Conservation (phyloP, 78 protist species). For the Cyanophora paradoxa region DNA sequence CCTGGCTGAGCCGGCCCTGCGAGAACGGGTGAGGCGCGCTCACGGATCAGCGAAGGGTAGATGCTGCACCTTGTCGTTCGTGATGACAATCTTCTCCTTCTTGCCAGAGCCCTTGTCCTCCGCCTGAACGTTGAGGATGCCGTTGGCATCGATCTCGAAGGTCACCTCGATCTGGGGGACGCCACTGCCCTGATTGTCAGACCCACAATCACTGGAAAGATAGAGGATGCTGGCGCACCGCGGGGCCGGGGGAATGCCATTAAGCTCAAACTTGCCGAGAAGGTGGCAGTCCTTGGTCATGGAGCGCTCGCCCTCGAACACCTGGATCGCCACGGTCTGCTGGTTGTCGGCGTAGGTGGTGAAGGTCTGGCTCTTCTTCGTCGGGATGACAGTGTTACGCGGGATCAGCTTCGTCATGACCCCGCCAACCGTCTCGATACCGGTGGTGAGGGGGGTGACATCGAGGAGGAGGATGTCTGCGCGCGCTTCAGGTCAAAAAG, state of each 20-base stretch:
- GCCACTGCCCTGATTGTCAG: not conserved
- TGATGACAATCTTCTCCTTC: constrained; percentile 81
- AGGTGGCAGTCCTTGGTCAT: constrained; percentile 86
- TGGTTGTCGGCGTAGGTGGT: constrained; percentile 94
- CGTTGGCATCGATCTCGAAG: constrained; percentile 86
- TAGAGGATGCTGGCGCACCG: constrained; percentile 67
- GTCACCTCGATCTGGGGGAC: constrained; percentile 79
- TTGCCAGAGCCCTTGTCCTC: constrained; percentile 86
- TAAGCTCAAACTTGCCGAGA: constrained; percentile 86
- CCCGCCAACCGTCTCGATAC: constrained; percentile 97
- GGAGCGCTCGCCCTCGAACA: constrained; percentile 96
- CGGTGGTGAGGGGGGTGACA: constrained; percentile 89
- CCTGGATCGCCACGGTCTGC: constrained; percentile 84
- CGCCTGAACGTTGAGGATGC: constrained; percentile 89
- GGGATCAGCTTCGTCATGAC: constrained; percentile 89
- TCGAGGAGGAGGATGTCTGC: constrained; percentile 76
- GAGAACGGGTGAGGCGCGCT: not conserved
- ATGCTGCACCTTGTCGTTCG: constrained; percentile 73
- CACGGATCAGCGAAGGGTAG: not conserved
- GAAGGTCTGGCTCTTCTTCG: constrained; percentile 92
- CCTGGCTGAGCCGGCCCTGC: constrained; percentile 41
- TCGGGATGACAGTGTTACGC: constrained; percentile 87
- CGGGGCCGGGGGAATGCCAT: constrained; percentile 73
- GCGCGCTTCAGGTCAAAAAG: not conserved
- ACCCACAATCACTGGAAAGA: not conserved